Percentiles rank a stretch among this genome's conserved stretches.
phyloP scores from a whole-genome alignment of 1,284 basidiomycete species.

The Cryptococcus maquisensis region DNA sequence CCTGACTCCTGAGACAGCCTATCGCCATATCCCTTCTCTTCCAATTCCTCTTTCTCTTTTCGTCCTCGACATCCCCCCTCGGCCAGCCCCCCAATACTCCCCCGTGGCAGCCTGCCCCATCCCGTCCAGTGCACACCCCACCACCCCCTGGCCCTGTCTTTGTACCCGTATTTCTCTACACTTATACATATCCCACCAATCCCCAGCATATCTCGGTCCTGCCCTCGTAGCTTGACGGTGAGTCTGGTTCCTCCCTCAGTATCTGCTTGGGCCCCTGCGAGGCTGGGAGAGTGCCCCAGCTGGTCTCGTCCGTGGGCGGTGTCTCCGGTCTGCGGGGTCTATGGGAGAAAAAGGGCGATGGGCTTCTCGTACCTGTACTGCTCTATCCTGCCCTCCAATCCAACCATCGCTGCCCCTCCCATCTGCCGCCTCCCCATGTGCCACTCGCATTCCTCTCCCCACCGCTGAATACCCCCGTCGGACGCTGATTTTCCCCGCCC shows the following conservation, averaged over 20 bases:
- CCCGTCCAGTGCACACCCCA: background rate
- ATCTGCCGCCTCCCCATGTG: background rate
- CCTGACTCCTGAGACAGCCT: no score
- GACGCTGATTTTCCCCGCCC: background rate
- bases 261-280: background rate
- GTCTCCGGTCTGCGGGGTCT: no score
- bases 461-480: no score
- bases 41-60: no score
- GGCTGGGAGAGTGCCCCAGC: background rate
- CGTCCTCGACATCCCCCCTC: no score
- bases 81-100: background rate
- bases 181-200: background rate
- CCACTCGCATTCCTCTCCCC: background rate
- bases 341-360: background rate
- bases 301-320: no score
- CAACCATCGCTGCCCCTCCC: background rate
- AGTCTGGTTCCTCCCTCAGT: background rate
- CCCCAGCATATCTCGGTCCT: background rate
- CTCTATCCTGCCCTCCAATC: background rate
- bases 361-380: background rate
- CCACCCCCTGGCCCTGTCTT: background rate
- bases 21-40: no score
- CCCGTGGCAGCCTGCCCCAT: background rate
- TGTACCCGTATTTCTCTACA: background rate
- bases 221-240: slow-evolving; percentile 1